Evolutionary conservation across 164 flowering plant genomes (phyloP), one percentile per base, ranked within the genome.

Genomic region (Chimonanthus praecox): DNA sequence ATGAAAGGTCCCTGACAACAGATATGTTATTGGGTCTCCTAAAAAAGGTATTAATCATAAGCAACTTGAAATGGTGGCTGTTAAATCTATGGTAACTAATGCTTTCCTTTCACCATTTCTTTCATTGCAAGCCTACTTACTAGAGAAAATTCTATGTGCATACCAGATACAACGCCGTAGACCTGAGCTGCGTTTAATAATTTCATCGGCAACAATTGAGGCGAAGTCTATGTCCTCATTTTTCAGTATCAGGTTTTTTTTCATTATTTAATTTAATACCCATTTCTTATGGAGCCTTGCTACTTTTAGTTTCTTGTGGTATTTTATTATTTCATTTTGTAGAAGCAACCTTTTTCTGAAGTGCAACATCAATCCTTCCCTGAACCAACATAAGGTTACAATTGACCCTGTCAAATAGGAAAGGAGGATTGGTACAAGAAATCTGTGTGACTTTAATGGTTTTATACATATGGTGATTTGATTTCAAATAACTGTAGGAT

Each of bases 121-220:
- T 18, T 2, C 6, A 69, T 48, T 54, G 7, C 5, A 16, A 64
- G 70, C 54, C 69, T 44, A 60, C 62, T 72, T 67, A 71, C 49
- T 67, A 16, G 8, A 49, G 58, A 13, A 54, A 13, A 6, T 54
- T 11, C 16, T 54, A 54, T 49, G 50, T 50, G 10, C 69, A 74
- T 73, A 81, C 21, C 83, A 94, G 98, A 90, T 94, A 75, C 97
- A 92, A 82, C 83, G 88, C 18, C 96, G 98, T 70, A 84, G 99
- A 54, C 90, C 98, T 80, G 94, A 93, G 58, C 79, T 95, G 80
- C 94, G 97, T 47, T 75, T 95, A 64, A 80, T 95, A 70, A 95
- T 95, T 73, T 84, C 98, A 49, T 95, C 99, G 60, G 99, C 99
- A 70, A 95, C 99, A 75, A 95, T 95, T 83, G 98, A 95, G 78